These are phyloP conservation scores for Fusarium caatingaense DNA, from an alignment of 2,329 filamentous ascomycete genomes.

Conservation along the genomic window DNA sequence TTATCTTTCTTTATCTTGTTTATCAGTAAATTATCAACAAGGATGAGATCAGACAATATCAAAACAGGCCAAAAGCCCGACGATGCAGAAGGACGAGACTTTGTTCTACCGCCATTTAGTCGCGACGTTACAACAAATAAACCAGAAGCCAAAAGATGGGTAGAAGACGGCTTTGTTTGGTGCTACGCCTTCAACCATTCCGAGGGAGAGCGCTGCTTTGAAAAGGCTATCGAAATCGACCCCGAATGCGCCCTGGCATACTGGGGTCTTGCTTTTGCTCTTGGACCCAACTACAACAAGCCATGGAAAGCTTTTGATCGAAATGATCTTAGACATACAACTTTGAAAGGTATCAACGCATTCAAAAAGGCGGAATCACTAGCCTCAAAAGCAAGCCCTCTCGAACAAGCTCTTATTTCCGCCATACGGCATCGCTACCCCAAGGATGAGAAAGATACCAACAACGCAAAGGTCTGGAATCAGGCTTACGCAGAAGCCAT, in stretches of 20 bases:
- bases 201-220: slow-evolving; percentile 71
- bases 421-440: slow-evolving; percentile 74
- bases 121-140: slow-evolving; percentile 65
- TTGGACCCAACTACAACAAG: slow-evolving; percentile 80
- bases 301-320: slow-evolving; percentile 64
- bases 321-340: slow-evolving; percentile 39
- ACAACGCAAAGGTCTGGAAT: slow-evolving; percentile 55
- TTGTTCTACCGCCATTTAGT: slow-evolving; percentile 43
- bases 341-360: slow-evolving; percentile 18
- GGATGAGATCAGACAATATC: neutral
- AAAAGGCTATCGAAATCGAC: slow-evolving; percentile 65
- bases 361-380: slow-evolving; percentile 32
- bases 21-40: neutral
- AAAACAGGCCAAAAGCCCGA: slow-evolving; percentile 4
- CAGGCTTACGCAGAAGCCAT: slow-evolving; percentile 47
- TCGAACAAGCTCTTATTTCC: slow-evolving; percentile 70
- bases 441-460: slow-evolving; percentile 53
- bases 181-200: slow-evolving; percentile 78
- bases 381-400: slow-evolving; percentile 40
- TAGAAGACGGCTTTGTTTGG: slow-evolving; percentile 75
- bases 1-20: neutral
- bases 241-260: slow-evolving; percentile 68
- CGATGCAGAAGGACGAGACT: slow-evolving; percentile 25
- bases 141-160: slow-evolving; percentile 68
- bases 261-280: slow-evolving; percentile 75